Conservation (phyloP, 192 early-diverging fungal genomes). For the Linnemannia exigua region DNA sequence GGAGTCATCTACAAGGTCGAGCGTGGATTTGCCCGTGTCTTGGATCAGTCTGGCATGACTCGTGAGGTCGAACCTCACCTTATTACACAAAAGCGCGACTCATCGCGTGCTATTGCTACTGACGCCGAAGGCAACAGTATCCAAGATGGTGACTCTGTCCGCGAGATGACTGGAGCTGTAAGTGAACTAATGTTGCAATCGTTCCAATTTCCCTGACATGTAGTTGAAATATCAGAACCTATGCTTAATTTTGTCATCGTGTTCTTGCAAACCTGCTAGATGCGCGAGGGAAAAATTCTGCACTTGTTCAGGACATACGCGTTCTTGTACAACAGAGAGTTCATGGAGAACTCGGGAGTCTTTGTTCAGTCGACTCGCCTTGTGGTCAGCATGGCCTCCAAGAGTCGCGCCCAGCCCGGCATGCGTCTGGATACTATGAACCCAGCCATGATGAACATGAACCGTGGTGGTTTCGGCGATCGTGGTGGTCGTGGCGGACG, state of each 20-base stretch:
- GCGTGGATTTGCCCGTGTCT: slow-evolving; percentile 77
- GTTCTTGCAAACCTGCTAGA: slow-evolving; percentile 19
- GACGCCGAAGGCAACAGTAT: slow-evolving; percentile 67
- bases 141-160: slow-evolving; percentile 80
- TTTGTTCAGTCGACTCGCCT: slow-evolving; percentile 80
- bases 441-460: slow-evolving; percentile 57
- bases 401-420: slow-evolving; percentile 55
- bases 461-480: slow-evolving; percentile 45
- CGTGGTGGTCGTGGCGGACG: slow-evolving; percentile 64
- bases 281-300: slow-evolving; percentile 78
- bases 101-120: slow-evolving; percentile 63
- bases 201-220: neutral
- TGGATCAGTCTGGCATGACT: slow-evolving; percentile 82
- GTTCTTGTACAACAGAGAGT: slow-evolving; percentile 84
- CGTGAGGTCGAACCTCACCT: slow-evolving; percentile 76
- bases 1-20: slow-evolving; percentile 90
- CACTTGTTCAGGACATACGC: slow-evolving; percentile 88
- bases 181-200: slow-evolving; percentile 7
- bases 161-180: slow-evolving; percentile 75
- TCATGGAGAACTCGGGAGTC: slow-evolving; percentile 79
- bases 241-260: neutral
- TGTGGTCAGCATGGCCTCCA: slow-evolving; percentile 69
- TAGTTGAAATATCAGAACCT: neutral
- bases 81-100: slow-evolving; percentile 80
- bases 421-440: slow-evolving; percentile 59